Percentiles rank a stretch among this genome's conserved stretches.
Conservation (phyloP, 371 early-diverging fungal genomes). For the Haplosporangium sp. region DNA sequence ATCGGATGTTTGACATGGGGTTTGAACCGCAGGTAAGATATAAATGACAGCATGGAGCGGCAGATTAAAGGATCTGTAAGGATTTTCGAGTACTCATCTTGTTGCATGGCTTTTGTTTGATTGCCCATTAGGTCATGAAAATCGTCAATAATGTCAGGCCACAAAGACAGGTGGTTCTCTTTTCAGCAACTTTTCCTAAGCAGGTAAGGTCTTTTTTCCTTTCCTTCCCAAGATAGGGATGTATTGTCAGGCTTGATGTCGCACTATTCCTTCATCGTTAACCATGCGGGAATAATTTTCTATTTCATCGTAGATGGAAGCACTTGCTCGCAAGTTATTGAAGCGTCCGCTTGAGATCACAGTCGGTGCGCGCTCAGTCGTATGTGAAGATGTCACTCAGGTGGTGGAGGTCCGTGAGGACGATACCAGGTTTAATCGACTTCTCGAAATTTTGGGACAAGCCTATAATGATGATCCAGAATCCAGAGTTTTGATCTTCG, state of each 20-base stretch:
- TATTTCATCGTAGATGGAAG: slow-evolving; percentile 80
- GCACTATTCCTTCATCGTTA: neutral
- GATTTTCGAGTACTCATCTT: no score
- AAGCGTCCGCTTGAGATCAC: slow-evolving; percentile 93
- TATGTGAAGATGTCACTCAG: slow-evolving; percentile 90
- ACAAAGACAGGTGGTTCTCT: slow-evolving; percentile 90
- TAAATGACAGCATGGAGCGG: neutral
- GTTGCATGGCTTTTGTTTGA: neutral
- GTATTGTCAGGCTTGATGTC: neutral
- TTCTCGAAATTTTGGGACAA: slow-evolving; percentile 90
- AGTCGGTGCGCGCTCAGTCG: slow-evolving; percentile 93
- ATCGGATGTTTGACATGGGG: slow-evolving; percentile 98
- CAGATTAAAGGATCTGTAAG: no score
- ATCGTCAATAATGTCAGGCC: slow-evolving; percentile 98
- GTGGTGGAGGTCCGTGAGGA: slow-evolving; percentile 91
- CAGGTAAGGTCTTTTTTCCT: slow-evolving; percentile 60
- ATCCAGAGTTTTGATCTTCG: slow-evolving; percentile 88
- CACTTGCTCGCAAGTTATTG: slow-evolving; percentile 93
- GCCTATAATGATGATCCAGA: slow-evolving; percentile 74
- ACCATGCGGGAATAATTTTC: no score
- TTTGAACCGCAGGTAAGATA: slow-evolving; percentile 93
- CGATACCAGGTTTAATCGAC: slow-evolving; percentile 84
- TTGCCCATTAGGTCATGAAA: slow-evolving; percentile 77
- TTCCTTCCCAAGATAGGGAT: neutral
- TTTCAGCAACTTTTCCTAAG: slow-evolving; percentile 97